A percentile compares a stretch with the other conserved stretches of the same genome.
phyloP scores from a whole-genome alignment of 73 alveolate genomes.

The Tetrahymena malaccensis region DNA sequence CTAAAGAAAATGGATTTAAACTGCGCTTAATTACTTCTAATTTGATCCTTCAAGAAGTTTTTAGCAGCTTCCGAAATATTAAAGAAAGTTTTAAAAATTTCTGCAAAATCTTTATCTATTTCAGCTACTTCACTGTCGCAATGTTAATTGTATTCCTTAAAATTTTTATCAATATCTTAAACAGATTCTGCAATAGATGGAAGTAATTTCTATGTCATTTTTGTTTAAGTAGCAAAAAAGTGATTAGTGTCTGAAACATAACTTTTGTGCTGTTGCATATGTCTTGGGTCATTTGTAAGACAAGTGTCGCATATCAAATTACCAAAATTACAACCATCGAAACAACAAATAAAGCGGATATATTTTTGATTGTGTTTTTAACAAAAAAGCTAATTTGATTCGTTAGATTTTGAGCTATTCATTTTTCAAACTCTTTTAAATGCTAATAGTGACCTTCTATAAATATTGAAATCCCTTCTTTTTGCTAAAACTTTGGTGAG shows the following conservation, averaged over 20 bases:
- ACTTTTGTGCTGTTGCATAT: not conserved
- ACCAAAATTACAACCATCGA: not conserved
- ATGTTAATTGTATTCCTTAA: not conserved
- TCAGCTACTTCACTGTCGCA: constrained; percentile 16
- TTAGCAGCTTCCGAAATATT: constrained; percentile 8
- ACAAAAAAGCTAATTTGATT: not conserved
- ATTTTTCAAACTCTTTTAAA: not conserved
- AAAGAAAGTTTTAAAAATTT: constrained; percentile 9
- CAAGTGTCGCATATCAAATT: not conserved
- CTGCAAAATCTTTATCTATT: constrained; percentile 9
- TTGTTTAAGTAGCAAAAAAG: not conserved
- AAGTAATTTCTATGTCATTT: not conserved
- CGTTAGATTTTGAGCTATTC: not conserved
- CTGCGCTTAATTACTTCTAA: not conserved
- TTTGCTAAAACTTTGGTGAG: not conserved
- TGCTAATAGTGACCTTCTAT: not conserved
- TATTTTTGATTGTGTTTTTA: not conserved
- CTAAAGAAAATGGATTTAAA: not conserved
- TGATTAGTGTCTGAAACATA: not conserved
- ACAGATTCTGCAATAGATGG: not conserved
- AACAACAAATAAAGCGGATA: not conserved
- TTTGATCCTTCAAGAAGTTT: not conserved
- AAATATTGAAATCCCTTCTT: not conserved
- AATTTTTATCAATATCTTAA: not conserved
- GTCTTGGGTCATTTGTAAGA: not conserved